Percentiles rank a stretch among this genome's conserved stretches.
These are phyloP conservation scores for Rosa chinensis DNA, from an alignment of 306 rosid genomes.

Conservation along the genomic window DNA sequence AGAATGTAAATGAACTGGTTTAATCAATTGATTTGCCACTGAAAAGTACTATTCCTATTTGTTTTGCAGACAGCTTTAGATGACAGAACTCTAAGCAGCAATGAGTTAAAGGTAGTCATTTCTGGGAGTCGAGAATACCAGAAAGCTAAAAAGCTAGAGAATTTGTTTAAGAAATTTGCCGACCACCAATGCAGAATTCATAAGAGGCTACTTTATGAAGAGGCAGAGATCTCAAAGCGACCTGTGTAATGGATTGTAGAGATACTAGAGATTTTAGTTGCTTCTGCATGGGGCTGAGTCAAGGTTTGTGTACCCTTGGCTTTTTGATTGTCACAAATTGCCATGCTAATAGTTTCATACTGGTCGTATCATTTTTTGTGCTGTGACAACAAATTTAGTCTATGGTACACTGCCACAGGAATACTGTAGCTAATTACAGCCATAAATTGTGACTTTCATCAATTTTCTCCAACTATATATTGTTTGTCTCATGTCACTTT, in stretches of 20 bases:
- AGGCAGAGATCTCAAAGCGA: neutral
- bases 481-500: neutral
- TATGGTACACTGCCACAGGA: neutral
- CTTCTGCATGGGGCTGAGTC: neutral
- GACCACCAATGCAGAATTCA: neutral
- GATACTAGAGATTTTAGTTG: neutral
- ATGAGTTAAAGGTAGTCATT: neutral
- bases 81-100: neutral
- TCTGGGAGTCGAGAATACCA: neutral
- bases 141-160: neutral
- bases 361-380: neutral
- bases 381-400: neutral
- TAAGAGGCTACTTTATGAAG: neutral
- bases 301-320: neutral
- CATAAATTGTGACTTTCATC: neutral
- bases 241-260: neutral
- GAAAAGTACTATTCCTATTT: neutral
- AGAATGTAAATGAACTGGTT: neutral
- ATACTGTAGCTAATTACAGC: neutral
- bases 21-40: neutral
- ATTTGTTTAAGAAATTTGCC: neutral
- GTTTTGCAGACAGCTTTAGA: neutral
- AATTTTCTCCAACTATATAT: neutral
- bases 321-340: neutral
- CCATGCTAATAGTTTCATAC: neutral